Base-by-base conservation (phyloP, 352 stramenopile genomes). In the Pythium phragmitis region DNA sequence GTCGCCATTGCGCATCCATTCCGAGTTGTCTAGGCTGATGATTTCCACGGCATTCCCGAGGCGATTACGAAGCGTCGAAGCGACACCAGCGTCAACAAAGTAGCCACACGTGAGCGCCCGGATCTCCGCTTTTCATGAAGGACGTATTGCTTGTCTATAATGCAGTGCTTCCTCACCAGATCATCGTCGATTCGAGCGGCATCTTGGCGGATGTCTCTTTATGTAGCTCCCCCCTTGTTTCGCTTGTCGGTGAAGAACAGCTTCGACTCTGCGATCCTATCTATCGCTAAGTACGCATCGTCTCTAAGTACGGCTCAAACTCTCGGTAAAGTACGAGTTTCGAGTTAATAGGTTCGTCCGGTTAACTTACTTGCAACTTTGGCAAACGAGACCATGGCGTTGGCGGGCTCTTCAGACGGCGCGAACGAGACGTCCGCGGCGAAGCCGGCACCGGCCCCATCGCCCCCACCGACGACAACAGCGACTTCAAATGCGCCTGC, bases 1-100 rank as follows among this genome's bases (percentile, higher is more conserved):
- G 79, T 99, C 98, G 45, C 97, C 97, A 79, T 99, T 99, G 46
- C 98, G 91, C 96, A 99, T 99, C 85, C 89, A 98, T 76, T 99
- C 95, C 65, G 94, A 98, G 74, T 97, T 99, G 78, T 99, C 97
- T 69, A 99, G 66, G 62, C 85, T 94, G 57, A 30, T 30, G 14
- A 2, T 19, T 39, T 64, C 49, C 39, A 49, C 30, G 28, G 50
- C 28, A 46, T 69, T 69, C 48, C 47, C 23, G 13, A 53, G 19
- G 26, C 30, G 43, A 59, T 47, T 53, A 19, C 34, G 19, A 26
- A n/a, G 42, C 46, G 47, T 26, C 3, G 4, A 52, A 6, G 16
- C 36, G 13, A 52, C 39, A 19, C 19, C 11, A 55, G 17, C 16
- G 26, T 14, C 51, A 12, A 45, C 9, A 52, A 65, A 65, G 30